phyloP scores from a whole-genome alignment of 495 filamentous ascomycete species.

The Daldinia decipiens region DNA sequence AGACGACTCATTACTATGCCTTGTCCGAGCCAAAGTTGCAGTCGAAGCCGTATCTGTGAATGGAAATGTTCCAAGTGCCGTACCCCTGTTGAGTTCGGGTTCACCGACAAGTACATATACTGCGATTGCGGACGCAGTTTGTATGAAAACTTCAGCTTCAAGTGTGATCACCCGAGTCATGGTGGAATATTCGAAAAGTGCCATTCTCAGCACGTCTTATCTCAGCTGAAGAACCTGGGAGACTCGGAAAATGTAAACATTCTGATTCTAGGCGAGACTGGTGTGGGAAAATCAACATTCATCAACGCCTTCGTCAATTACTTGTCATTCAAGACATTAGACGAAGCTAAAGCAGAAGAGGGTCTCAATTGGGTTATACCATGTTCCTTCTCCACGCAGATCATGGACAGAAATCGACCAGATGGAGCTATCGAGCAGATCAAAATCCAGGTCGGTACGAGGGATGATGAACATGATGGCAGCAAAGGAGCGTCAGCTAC shows the following conservation, averaged over 20 bases:
- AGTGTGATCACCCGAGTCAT: slow-evolving; percentile 2
- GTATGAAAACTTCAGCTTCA: slow-evolving; percentile 3
- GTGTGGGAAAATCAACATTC: slow-evolving; percentile 10
- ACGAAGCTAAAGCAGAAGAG: background rate
- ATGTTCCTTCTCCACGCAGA: slow-evolving; percentile 1
- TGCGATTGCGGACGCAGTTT: slow-evolving; percentile 9
- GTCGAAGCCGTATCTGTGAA: background rate
- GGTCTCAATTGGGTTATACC: background rate
- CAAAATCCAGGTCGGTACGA: slow-evolving; percentile 5
- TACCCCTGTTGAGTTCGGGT: background rate
- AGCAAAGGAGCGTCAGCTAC: background rate
- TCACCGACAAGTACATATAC: slow-evolving; percentile 5
- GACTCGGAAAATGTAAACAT: background rate
- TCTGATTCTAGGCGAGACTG: slow-evolving; percentile 7
- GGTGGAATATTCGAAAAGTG: background rate
- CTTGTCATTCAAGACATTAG: background rate
- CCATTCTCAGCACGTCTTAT: background rate
- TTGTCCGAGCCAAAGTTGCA: background rate
- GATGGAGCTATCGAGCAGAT: background rate
- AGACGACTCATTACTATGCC: background rate
- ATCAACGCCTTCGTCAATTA: slow-evolving; percentile 17
- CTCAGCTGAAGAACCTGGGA: background rate
- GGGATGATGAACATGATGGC: slow-evolving; percentile 1
- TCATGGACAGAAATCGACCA: background rate
- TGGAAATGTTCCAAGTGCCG: slow-evolving; percentile 1